A percentile compares a stretch with the other conserved stretches of the same genome.
phyloP scores from a whole-genome alignment of 2,329 filamentous ascomycete genomes.

The Pseudocercospora fuligena region DNA sequence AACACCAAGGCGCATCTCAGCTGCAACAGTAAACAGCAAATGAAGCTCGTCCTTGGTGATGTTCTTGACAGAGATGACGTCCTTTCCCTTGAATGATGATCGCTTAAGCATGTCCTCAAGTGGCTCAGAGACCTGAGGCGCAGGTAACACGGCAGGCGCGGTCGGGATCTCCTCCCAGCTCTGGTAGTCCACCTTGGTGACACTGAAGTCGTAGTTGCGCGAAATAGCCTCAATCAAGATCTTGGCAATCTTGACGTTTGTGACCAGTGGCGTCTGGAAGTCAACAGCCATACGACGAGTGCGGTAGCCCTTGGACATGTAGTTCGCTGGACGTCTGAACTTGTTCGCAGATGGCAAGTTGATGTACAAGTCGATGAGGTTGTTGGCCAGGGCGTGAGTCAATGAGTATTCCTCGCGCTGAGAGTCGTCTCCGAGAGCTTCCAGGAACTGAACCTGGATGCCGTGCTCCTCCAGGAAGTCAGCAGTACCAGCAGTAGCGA shows the following conservation, averaged over 20 bases:
- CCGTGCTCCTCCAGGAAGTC: conserved; percentile 95
- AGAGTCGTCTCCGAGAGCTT: conserved; percentile 78
- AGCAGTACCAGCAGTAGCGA: conserved; percentile 93
- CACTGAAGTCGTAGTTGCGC: conserved; percentile 81
- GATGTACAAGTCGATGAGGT: conserved; percentile 98
- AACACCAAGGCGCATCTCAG: conserved; percentile 95
- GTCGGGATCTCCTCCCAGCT: conserved; percentile 64
- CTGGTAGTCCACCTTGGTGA: conserved; percentile 86
- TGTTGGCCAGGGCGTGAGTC: conserved; percentile 94
- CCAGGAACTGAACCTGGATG: conserved; percentile 89
- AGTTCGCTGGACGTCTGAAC: conserved; percentile 94
- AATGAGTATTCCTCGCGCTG: conserved; percentile 96
- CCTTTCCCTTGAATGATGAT: conserved; percentile 85
- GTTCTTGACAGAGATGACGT: conserved; percentile 90
- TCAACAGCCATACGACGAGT: conserved; percentile 98
- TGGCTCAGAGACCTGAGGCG: conserved; percentile 58
- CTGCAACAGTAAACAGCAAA: conserved; percentile 91
- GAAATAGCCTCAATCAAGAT: conserved; percentile 93
- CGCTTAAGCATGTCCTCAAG: conserved; percentile 75
- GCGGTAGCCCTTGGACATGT: conserved; percentile 97
- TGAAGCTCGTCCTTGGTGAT: conserved; percentile 88
- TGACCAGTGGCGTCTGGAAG: conserved; percentile 94
- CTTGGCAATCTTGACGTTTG: conserved; percentile 99
- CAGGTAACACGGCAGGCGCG: conserved; percentile 35
- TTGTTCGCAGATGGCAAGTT: conserved; percentile 98